Conservation (phyloP, 2,329 filamentous ascomycete genomes). For the Cercospora sp. region DNA sequence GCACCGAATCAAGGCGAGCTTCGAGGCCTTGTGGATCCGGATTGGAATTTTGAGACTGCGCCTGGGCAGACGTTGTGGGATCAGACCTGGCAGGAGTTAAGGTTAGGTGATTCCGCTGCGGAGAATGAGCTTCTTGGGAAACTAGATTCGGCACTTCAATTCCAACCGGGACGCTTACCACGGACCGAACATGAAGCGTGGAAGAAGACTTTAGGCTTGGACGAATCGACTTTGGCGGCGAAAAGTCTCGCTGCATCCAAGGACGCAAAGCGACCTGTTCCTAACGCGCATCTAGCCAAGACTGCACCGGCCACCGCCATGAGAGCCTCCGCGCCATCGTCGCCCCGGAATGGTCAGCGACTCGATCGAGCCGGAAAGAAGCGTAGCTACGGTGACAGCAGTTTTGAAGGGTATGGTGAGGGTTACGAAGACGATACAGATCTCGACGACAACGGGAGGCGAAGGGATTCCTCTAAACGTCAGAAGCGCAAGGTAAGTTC, state of each 20-base stretch:
- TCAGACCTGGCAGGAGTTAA: constrained; percentile 41
- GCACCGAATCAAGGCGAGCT: constrained; percentile 42
- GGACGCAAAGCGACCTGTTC: constrained; percentile 20
- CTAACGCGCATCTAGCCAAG: constrained; percentile 32
- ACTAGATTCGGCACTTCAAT: constrained; percentile 45
- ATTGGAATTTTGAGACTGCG: constrained; percentile 29
- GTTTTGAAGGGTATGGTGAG: constrained; percentile 73
- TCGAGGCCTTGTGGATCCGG: constrained; percentile 38
- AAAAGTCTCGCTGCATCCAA: constrained; percentile 27
- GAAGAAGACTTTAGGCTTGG: constrained; percentile 47
- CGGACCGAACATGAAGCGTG: constrained; percentile 44
- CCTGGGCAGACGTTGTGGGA: constrained; percentile 35
- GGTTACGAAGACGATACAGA: constrained; percentile 69
- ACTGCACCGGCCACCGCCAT: constrained; percentile 26
- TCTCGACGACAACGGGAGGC: constrained; percentile 56
- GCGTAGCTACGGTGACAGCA: constrained; percentile 72
- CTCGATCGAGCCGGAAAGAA: constrained; percentile 70
- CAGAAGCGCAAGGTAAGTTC: constrained; percentile 35
- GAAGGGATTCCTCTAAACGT: constrained; percentile 31
- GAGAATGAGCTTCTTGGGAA: constrained; percentile 38
- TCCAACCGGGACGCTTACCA: constrained; percentile 47
- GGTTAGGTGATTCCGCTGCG: constrained; percentile 38
- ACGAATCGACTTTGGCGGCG: constrained; percentile 40
- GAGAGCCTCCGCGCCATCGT: constrained; percentile 39
- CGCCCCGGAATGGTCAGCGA: constrained; percentile 51